Evolutionary conservation across 345 rosid species (phyloP).

Genomic region (Toxicodendron radicans): DNA sequence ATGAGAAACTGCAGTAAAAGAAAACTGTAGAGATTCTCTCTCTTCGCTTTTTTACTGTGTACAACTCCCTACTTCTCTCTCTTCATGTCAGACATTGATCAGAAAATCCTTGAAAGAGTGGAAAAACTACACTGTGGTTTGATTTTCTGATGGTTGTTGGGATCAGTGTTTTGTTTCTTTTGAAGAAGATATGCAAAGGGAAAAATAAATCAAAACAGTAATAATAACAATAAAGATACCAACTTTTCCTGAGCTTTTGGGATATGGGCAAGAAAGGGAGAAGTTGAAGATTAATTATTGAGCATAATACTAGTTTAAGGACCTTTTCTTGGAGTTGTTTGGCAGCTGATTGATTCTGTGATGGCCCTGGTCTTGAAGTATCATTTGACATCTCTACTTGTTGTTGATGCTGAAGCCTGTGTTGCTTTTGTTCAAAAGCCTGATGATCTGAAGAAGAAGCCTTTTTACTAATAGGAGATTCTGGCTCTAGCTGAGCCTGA

Average conservation of each 20-base stretch:
- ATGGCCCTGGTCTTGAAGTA: conserved; percentile 46
- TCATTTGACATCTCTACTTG: conserved; percentile 48
- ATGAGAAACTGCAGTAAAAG: background rate
- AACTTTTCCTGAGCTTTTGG: conserved; percentile 44
- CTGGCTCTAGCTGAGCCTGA: conserved; percentile 58
- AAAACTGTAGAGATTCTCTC: conserved; percentile 41
- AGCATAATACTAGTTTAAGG: conserved; percentile 26
- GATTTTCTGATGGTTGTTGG: conserved; percentile 49
- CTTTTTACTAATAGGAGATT: conserved; percentile 78
- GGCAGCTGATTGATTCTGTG: conserved; percentile 55
- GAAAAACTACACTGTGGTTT: conserved; percentile 29
- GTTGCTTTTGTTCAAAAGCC: conserved; percentile 40
- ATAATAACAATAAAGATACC: conserved; percentile 33
- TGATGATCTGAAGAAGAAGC: conserved; percentile 45
- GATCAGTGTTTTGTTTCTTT: conserved; percentile 44
- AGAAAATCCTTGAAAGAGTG: conserved; percentile 43
- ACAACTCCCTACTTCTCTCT: conserved; percentile 21
- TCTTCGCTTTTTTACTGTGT: conserved; percentile 18
- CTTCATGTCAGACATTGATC: conserved; percentile 35
- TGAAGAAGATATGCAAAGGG: conserved; percentile 34
- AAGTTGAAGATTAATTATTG: conserved; percentile 11
- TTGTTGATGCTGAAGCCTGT: conserved; percentile 14
- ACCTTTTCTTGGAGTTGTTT: conserved; percentile 82
- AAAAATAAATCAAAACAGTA: conserved; percentile 30
- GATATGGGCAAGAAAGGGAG: conserved; percentile 20